A percentile compares a stretch with the other conserved stretches of the same genome.
Evolutionary conservation across 345 rosid species (phyloP).

Genomic region (Euphorbia lathyris): DNA sequence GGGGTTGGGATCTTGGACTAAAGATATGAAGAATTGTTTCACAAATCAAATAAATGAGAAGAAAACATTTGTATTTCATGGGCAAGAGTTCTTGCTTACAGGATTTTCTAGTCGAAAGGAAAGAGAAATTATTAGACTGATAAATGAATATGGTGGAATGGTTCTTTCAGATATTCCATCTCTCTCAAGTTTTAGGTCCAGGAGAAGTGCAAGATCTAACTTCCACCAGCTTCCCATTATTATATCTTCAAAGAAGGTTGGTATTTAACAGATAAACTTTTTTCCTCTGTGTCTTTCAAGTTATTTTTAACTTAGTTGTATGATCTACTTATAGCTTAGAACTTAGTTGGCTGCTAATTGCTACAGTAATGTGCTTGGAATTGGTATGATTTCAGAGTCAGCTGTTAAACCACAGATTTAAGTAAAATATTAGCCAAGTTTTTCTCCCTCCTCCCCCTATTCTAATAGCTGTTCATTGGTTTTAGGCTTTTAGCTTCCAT

Average conservation of each 20-base stretch:
- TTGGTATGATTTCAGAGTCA: too few relatives aligned
- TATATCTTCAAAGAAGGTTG: conserved; percentile 52
- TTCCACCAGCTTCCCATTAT: conserved; percentile 40
- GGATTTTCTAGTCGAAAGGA: conserved; percentile 57
- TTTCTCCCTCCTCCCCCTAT: too few relatives aligned
- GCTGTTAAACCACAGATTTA: too few relatives aligned
- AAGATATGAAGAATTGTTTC: conserved; percentile 20
- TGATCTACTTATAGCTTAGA: too few relatives aligned
- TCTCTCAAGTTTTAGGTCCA: conserved; percentile 28
- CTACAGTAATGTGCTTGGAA: too few relatives aligned
- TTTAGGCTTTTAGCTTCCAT: neutral
- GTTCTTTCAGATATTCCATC: conserved; percentile 51
- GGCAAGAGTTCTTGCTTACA: conserved; percentile 50
- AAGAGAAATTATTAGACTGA: conserved; percentile 43
- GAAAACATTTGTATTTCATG: conserved; percentile 40
- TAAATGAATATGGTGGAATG: conserved; percentile 51
- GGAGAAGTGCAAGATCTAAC: conserved; percentile 25
- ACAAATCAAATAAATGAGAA: conserved; percentile 15
- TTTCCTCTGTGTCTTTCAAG: neutral
- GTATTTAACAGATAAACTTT: conserved; percentile 1
- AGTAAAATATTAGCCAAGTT: too few relatives aligned
- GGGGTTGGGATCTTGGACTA: conserved; percentile 18
- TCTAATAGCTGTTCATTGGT: neutral
- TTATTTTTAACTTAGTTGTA: neutral
- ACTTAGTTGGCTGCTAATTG: too few relatives aligned